phyloP scores from a whole-genome alignment of 2,329 filamentous ascomycete species.

The Pyrenophora tritici-repentis region DNA sequence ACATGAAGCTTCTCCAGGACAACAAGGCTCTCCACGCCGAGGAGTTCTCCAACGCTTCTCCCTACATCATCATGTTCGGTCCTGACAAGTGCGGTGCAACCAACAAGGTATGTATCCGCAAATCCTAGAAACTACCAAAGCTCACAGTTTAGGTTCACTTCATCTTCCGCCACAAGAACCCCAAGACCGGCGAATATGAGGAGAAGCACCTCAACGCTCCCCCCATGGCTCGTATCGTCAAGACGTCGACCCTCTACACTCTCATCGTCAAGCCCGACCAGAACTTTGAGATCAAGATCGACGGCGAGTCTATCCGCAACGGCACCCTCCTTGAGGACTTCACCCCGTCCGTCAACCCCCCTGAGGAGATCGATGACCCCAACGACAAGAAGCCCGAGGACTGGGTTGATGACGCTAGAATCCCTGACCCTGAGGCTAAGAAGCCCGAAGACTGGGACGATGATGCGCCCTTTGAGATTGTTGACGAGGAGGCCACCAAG shows the following conservation, averaged over 20 bases:
- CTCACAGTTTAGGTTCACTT: conserved; percentile 67
- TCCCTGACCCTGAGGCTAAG: conserved; percentile 86
- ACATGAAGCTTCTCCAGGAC: conserved; percentile 98
- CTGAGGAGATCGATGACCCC: conserved; percentile 90
- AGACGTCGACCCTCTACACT: conserved; percentile 94
- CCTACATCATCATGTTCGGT: conserved; percentile 99
- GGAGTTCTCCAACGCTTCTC: conserved; percentile 96
- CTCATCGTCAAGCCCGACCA: conserved; percentile 96
- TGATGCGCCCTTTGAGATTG: conserved; percentile 94
- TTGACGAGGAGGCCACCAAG: conserved; percentile 88
- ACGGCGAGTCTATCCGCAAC: conserved; percentile 85
- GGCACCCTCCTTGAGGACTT: conserved; percentile 95
- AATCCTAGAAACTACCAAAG: conserved; percentile 5
- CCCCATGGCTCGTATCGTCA: conserved; percentile 84
- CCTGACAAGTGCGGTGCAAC: conserved; percentile 98
- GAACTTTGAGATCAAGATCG: conserved; percentile 89
- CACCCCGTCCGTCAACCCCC: conserved; percentile 87
- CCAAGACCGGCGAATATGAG: conserved; percentile 99
- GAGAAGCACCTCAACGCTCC: conserved; percentile 95
- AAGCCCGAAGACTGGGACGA: conserved; percentile 99
- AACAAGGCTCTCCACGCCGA: conserved; percentile 96
- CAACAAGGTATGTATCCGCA: conserved; percentile 75
- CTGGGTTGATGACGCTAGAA: conserved; percentile 94
- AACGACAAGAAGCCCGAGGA: conserved; percentile 92
- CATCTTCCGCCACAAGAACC: conserved; percentile 99